These are phyloP conservation scores for Colletotrichum gigasporum DNA, from an alignment of 2,329 filamentous ascomycete genomes.

Conservation along the genomic window DNA sequence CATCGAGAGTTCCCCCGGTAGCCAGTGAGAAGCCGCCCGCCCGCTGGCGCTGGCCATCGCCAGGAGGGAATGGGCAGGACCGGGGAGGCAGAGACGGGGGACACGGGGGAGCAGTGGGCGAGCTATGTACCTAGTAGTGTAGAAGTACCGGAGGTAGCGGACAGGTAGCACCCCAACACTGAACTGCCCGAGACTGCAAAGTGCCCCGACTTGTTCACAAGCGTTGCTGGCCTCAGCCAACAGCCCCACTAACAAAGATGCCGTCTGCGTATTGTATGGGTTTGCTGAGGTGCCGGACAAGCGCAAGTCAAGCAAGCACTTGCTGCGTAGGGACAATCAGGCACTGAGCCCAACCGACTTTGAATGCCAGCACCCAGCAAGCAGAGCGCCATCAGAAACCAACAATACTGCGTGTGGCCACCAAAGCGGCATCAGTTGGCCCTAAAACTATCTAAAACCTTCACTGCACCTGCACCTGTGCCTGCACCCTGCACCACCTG, in stretches of 20 bases:
- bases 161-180: too few species aligned
- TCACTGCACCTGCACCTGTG: not conserved
- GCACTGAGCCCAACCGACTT: not conserved
- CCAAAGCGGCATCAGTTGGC: conserved; percentile 8
- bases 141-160: not conserved
- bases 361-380: not conserved
- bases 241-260: not conserved
- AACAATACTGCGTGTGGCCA: conserved; percentile 9
- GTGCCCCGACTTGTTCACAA: not conserved
- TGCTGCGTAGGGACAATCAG: too few species aligned
- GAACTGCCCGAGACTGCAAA: too few species aligned
- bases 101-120: not conserved
- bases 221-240: not conserved
- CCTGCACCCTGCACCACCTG: not conserved
- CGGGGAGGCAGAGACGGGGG: not conserved
- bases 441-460: not conserved
- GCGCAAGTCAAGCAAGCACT: too few species aligned
- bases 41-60: too few species aligned
- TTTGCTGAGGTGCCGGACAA: not conserved
- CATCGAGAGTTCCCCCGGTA: conserved; percentile 8
- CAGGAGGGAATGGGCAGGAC: too few species aligned
- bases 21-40: conserved; percentile 7
- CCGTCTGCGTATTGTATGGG: not conserved
- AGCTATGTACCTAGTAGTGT: not conserved
- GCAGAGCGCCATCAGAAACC: not conserved